A percentile compares a stretch with the other conserved stretches of the same genome.
phyloP scores from a whole-genome alignment of 169 alveolate species.

The Plasmodium coatneyi region DNA sequence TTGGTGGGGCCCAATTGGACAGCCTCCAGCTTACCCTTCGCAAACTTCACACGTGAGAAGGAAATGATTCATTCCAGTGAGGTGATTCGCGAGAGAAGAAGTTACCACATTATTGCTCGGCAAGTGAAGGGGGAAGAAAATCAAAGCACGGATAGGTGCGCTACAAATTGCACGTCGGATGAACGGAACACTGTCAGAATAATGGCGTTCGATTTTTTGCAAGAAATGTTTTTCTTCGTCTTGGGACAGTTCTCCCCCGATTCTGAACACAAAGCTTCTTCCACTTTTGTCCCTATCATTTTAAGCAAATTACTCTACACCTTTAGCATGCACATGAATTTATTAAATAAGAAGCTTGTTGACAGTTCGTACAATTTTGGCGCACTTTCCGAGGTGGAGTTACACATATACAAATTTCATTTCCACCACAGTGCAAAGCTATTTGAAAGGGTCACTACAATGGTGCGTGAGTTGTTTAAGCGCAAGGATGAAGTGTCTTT shows the following conservation, averaged over 20 bases:
- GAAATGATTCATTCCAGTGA: background rate
- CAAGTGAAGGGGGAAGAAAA: background rate
- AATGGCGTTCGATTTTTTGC: conserved; percentile 3
- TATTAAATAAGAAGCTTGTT: background rate
- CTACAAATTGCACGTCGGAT: background rate
- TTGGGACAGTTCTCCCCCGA: conserved; percentile 11
- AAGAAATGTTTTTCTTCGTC: conserved; percentile 20
- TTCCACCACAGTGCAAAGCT: background rate
- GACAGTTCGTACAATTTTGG: conserved; percentile 14
- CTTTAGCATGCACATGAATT: conserved; percentile 23
- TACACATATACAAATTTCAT: conserved; percentile 25
- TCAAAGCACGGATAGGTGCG: background rate
- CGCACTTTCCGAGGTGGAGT: background rate
- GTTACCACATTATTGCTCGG: background rate
- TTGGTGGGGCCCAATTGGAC: background rate
- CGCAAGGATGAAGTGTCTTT: conserved; percentile 29
- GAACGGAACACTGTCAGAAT: conserved; percentile 9
- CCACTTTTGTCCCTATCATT: conserved; percentile 18
- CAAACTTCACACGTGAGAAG: background rate
- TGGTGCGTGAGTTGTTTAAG: conserved; percentile 25
- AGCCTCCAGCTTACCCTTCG: background rate
- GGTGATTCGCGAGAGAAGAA: background rate
- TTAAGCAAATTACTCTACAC: conserved; percentile 43
- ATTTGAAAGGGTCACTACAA: conserved; percentile 21
- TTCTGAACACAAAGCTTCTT: background rate